Conservation (phyloP, 2,329 filamentous ascomycete species). For the Furcasterigmium sp. region DNA sequence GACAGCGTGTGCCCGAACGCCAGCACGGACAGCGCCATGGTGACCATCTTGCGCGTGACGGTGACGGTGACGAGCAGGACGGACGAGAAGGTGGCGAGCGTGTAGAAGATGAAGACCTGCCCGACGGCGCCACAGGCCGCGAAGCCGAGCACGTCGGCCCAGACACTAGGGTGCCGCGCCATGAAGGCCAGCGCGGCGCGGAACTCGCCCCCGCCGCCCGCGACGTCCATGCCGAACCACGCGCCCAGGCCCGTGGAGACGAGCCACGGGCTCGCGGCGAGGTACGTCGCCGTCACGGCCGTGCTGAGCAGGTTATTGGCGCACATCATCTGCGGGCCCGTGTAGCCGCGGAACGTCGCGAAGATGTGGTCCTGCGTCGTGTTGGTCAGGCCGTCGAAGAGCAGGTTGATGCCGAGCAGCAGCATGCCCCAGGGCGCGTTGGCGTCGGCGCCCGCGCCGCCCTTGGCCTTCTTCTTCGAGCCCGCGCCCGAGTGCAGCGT, state of each 20-base stretch:
- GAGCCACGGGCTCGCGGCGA: conserved; percentile 76
- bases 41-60: conserved; percentile 97
- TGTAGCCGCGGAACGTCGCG: conserved; percentile 69
- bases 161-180: conserved; percentile 70
- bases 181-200: conserved; percentile 76
- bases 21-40: conserved; percentile 93
- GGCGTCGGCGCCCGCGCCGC: conserved; percentile 40
- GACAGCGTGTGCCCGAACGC: conserved; percentile 88
- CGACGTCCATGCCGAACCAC: conserved; percentile 61
- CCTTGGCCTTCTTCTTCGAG: conserved; percentile 38
- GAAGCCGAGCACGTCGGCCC: conserved; percentile 85
- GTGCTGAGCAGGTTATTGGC: conserved; percentile 90
- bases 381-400: conserved; percentile 95
- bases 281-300: conserved; percentile 68
- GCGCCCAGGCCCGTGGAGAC: conserved; percentile 59
- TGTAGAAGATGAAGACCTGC: conserved; percentile 97
- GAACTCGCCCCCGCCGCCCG: conserved; percentile 69
- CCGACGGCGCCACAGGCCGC: conserved; percentile 86
- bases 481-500: conserved; percentile 72
- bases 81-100: conserved; percentile 84
- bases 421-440: conserved; percentile 75
- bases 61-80: conserved; percentile 93
- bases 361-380: conserved; percentile 97
- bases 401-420: conserved; percentile 79
- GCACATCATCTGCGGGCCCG: conserved; percentile 98